Percentiles rank a stretch among this genome's conserved stretches.
Evolutionary conservation across 2,329 filamentous ascomycete genomes (phyloP).

Genomic region (Truncatella angustata): DNA sequence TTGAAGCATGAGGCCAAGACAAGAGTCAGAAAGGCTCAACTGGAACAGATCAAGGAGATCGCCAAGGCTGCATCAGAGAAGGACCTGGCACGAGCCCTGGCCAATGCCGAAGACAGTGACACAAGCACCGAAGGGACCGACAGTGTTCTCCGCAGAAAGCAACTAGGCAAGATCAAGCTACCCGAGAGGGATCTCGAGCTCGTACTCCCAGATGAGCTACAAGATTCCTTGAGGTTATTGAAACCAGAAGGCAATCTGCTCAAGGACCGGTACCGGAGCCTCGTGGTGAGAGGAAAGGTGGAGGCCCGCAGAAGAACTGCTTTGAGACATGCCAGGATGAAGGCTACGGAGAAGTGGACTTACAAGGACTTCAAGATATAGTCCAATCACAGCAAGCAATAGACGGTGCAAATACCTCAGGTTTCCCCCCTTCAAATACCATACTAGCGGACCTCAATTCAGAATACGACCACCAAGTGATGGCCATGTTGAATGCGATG

Average conservation of each 20-base stretch:
- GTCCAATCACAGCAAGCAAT: not conserved
- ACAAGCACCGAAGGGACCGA: conserved; percentile 59
- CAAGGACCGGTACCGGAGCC: conserved; percentile 72
- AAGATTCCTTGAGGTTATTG: conserved; percentile 76
- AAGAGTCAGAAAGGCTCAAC: conserved; percentile 71
- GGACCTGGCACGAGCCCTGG: conserved; percentile 47
- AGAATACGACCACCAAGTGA: no score
- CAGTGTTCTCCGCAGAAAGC: conserved; percentile 64
- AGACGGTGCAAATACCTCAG: not conserved
- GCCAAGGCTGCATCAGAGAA: conserved; percentile 59
- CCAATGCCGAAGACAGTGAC: conserved; percentile 43
- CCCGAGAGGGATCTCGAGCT: conserved; percentile 80
- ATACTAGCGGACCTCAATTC: not conserved
- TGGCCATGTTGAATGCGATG: no score
- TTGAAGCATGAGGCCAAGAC: conserved; percentile 73
- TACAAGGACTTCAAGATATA: conserved; percentile 85
- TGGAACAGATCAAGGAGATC: conserved; percentile 69
- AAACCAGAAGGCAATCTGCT: conserved; percentile 96
- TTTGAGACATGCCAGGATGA: conserved; percentile 76
- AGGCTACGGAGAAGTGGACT: conserved; percentile 91
- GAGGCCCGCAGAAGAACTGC: conserved; percentile 77
- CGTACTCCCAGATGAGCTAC: conserved; percentile 76
- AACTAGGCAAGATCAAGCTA: conserved; percentile 70
- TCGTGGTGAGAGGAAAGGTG: conserved; percentile 58
- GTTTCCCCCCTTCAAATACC: conserved; percentile 1